Evolutionary conservation across 495 filamentous ascomycete species (phyloP), one percentile per base, ranked within the genome.

Genomic region (Jackrogersella multiformis): DNA sequence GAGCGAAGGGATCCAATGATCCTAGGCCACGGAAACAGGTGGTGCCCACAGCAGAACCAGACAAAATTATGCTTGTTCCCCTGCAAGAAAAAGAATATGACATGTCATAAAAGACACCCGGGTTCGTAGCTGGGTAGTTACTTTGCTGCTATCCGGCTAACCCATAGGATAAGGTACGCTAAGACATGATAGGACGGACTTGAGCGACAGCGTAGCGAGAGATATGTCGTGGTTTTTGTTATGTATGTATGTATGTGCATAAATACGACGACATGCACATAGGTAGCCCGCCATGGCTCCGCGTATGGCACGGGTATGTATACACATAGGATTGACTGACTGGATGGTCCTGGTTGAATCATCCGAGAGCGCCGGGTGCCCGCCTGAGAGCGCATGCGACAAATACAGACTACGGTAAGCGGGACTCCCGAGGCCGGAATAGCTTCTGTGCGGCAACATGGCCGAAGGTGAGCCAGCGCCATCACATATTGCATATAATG

Each of bases 11-110:
- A 69, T 53, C 73, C 73, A 74, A 74, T 73, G 59, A 62, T 64
- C 45, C 66, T 65, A 64, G 68, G 70, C 73, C 73, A 71, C 73
- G 73, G 73, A 71, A 68, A 68, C 67, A 66, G 52, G 54, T 70
- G 59, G 45, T 62, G 59, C 57, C 66, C 57, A 63, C 68, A 53
- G 65, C 68, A 71, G 71, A 73, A 71, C 66, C 61, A 39, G 53
- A 58, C 68, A 56, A 61, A 56, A 30, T 52, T 30, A 62, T 46
- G 51, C 45, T n/a, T 54, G 49, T 44, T 56, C 61, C 56, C 67
- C 45, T 64, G 57, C 56, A 42, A 24, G 36, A 49, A 61, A 64
- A 24, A 41, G 42, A 70, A 69, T 26, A 48, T 70, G 67, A 70
- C 57, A 53, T 36, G 54, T 70, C 67, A 70, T 52, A 66, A 57